Base-by-base conservation (phyloP, 768 basidiomycete genomes). In the Pisolithus orientalis region DNA sequence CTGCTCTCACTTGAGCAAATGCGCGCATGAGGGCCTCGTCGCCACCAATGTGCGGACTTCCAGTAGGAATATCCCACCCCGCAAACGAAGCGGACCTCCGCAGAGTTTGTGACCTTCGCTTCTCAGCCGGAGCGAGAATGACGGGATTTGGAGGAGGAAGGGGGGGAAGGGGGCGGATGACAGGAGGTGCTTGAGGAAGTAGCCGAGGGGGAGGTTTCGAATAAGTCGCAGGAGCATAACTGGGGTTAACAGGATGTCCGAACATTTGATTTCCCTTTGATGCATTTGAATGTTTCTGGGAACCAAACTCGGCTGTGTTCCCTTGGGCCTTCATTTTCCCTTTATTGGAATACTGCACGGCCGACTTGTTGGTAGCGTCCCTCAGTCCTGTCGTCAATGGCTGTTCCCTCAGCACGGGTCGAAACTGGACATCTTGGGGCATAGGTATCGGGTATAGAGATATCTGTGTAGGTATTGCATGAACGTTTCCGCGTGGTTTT, bases 51-150 rank as follows among this genome's bases (percentile, higher is more conserved):
- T 8, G 27, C 24, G 6, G n/a, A 24, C 29, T 0, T 13, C 28
- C 32, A 16, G 44, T 27, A 5, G 34, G 32, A 1, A 21, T 16
- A 9, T 55, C 43, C 56, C 56, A 54, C 5, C 57, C 62, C 14
- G 58, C 57, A 11, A 56, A 60, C 31, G 66, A 66, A 39, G n/a
- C 58, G 4, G 65, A 66, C 31, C 66, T 64, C 43, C 64, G 66
- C 11, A 66, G 53, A 6, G 48, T 31, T 21, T 40, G 53, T 4
- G 58, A 48, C 11, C 16, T 38, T 43, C 31, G 37, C 5, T 0
- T 34, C 5, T 48, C 10, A 21, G 42, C n/a, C 10, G 40, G 39
- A 3, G 49, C 17, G 11, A 25, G 28, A 31, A n/a, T 48, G 52
- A 4, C 7, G 47, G 17, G 44, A 27, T 7, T 51, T 44, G 10